A percentile compares a stretch with the other conserved stretches of the same genome.
Evolutionary conservation across 192 early-diverging fungal species (phyloP).

Genomic region (Helicostylum pulchrum): DNA sequence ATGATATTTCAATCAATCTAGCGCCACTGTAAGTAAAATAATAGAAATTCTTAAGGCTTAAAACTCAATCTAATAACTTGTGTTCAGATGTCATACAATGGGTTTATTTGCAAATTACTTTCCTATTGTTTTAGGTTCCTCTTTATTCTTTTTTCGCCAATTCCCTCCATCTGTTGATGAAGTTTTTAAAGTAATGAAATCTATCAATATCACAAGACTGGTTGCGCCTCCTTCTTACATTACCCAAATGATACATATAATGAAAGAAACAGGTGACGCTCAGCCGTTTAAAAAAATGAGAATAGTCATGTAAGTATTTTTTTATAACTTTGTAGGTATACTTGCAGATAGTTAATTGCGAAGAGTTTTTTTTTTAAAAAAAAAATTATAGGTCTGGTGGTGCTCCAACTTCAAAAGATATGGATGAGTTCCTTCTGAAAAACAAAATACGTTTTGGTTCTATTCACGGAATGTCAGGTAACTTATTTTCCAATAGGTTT

Average conservation of each 20-base stretch:
- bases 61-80: too few species aligned
- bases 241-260: background rate
- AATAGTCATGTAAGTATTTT: background rate
- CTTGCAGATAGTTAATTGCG: background rate
- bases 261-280: background rate
- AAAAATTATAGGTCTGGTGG: too few species aligned
- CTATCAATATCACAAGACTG: background rate
- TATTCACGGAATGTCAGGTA: too few species aligned
- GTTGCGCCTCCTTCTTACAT: background rate
- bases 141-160: background rate
- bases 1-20: background rate
- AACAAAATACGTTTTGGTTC: too few species aligned
- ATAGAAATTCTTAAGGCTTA: background rate
- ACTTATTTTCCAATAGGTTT: too few species aligned
- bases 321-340: background rate
- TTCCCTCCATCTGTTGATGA: background rate
- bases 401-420: too few species aligned
- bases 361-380: too few species aligned
- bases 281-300: background rate
- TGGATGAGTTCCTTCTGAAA: too few species aligned
- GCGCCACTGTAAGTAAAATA: background rate
- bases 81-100: background rate
- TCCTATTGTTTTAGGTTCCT: background rate
- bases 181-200: background rate
- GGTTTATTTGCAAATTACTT: background rate